Evolutionary conservation across 805 yeast species (phyloP).

Genomic region (Candida stauntonica): DNA sequence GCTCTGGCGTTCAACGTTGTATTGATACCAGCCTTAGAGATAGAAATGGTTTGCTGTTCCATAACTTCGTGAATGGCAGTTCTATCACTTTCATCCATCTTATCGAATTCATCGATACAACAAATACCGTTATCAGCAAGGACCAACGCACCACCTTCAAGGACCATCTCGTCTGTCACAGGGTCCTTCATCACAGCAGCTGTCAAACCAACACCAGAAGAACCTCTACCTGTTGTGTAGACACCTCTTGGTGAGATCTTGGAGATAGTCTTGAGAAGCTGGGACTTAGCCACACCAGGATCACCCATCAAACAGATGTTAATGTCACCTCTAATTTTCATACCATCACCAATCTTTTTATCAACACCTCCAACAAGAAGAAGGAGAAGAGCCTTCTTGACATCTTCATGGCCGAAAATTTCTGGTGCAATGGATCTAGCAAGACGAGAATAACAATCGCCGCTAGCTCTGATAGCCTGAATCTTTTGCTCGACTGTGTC

Average conservation of each 20-base stretch:
- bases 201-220: slow-evolving; percentile 97
- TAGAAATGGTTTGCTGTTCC: slow-evolving; percentile 98
- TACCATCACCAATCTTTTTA: slow-evolving; percentile 92
- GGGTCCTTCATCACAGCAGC: slow-evolving; percentile 99
- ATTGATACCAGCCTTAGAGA: slow-evolving; percentile 95
- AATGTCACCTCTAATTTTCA: slow-evolving; percentile 96
- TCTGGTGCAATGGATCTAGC: slow-evolving; percentile 96
- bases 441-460: slow-evolving; percentile 72
- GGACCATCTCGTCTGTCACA: slow-evolving; percentile 96
- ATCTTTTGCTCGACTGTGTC: slow-evolving; percentile 54
- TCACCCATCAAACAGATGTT: slow-evolving; percentile 97
- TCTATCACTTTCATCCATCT: slow-evolving; percentile 95
- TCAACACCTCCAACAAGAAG: slow-evolving; percentile 93
- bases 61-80: slow-evolving; percentile 98
- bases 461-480: slow-evolving; percentile 48
- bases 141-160: slow-evolving; percentile 97
- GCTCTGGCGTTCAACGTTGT: slow-evolving; percentile 95
- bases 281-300: slow-evolving; percentile 99
- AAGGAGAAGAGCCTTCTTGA: slow-evolving; percentile 82
- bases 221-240: slow-evolving; percentile 97
- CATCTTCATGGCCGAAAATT: slow-evolving; percentile 90
- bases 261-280: slow-evolving; percentile 82
- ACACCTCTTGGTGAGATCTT: slow-evolving; percentile 95
- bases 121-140: slow-evolving; percentile 97
- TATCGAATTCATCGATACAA: slow-evolving; percentile 98